phyloP scores from a whole-genome alignment of 2,329 filamentous ascomycete genomes.

The Pezicula radicicola region DNA sequence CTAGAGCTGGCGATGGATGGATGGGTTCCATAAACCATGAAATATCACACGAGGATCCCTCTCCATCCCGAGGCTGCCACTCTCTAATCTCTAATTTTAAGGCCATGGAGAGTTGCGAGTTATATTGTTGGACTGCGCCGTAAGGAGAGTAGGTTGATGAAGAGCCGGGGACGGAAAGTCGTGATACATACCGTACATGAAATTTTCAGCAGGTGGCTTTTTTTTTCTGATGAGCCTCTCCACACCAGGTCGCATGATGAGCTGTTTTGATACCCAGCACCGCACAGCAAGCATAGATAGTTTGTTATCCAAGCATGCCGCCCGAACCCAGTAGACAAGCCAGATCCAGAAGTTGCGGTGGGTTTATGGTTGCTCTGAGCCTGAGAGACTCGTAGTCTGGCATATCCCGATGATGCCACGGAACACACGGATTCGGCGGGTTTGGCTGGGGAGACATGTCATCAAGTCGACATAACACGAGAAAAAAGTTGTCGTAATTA shows the following conservation, averaged over 20 bases:
- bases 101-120: no score
- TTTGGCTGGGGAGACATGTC: not conserved
- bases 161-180: not conserved
- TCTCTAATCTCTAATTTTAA: no score
- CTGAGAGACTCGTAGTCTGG: not conserved
- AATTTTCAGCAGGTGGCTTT: constrained; percentile 2
- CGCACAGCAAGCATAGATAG: no score
- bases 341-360: not conserved
- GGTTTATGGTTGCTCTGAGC: not conserved
- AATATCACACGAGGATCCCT: no score
- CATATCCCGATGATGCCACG: not conserved
- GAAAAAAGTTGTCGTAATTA: not conserved
- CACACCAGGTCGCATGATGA: constrained; percentile 16
- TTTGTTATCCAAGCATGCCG: no score
- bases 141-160: no score
- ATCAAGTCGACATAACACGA: no score
- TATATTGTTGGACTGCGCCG: no score
- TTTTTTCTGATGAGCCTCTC: constrained; percentile 1
- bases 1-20: no score
- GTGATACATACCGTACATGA: not conserved
- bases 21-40: no score
- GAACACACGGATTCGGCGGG: not conserved
- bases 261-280: constrained; percentile 5
- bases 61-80: no score
- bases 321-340: not conserved